Base-by-base conservation (phyloP, 768 basidiomycete species). In the Tephrocybe sp. region DNA sequence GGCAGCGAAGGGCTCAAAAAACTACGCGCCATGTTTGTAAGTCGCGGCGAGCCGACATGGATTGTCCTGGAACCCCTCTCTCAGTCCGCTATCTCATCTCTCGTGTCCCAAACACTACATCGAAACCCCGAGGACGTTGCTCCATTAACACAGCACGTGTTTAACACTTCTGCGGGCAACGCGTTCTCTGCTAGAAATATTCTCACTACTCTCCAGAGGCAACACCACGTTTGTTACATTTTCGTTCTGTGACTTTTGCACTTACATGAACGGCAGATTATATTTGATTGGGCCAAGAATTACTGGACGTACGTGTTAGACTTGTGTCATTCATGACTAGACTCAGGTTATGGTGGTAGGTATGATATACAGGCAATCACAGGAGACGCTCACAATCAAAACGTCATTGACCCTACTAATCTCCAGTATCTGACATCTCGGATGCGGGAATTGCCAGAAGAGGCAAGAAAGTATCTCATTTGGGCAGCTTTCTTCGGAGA, bases 401-500 rank as follows among this genome's bases (percentile, higher is more conserved):
- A 74, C 42, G 69, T 74, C 12, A 73, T 78, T 11, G 81, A 86
- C 54, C 83, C 85, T 0, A 79, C 76, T 11, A 83, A 87, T 61
- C 66, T 83, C 16, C 74, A 75, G 19, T 87, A 84, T 61, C 69
- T 88, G 41, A 72, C 76, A 33, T 69, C 76, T 13, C 82, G 82
- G 49, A 68, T 87, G 62, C 70, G 74, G 48, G 77, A 81, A 57
- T 71, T 88, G 16, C 78, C 81, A 2, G 76, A 78, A 24, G 85
- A 86, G 52, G 83, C 83, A 1, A 70, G 72, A 52, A 86, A 80
- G 52, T 88, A 83, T 59, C 69, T 89, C 13, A 66, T 77, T 31
- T 88, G 86, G 86, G 86, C 84, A 13, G 79, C 81, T 7, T 79
- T 86, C 60, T 86, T 88, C 54, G 87, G 86, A 3, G 78, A 84